Base-by-base conservation (phyloP, 176 grass and related monocot species). In the Saccharum officinarum region DNA sequence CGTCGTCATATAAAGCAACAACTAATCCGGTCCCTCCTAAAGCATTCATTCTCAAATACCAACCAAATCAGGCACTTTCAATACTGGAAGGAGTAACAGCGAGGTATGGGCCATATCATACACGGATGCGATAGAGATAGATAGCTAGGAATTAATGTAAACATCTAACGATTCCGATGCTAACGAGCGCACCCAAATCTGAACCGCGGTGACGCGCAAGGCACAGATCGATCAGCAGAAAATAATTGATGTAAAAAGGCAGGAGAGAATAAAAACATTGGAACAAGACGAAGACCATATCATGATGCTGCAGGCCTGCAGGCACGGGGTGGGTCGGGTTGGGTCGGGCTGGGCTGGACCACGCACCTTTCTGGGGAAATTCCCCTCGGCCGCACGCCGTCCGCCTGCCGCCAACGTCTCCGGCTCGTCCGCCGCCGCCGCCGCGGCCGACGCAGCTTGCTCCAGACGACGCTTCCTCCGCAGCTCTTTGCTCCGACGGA, bases 331-430 rank as follows among this genome's bases (percentile, higher is more conserved):
- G 78, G 73, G 78, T 75, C 50, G 75, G 87, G 45, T 55, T 42
- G 79, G 83, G 77, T 26, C 47, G 83, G 87, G 82, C 60, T 80
- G 87, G 84, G 60, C 84, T 80, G 89, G 85, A 87, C 85, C 80
- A 84, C 84, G 74, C 75, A 91, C 89, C 89, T 91, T 83, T 70
- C 59, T 69, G 49, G 50, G 22, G 80, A 79, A 83, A 68, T 79
- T 90, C 69, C 30, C 80, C 69, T 75, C 80, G 28, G n/a, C 40
- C 38, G 68, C 80, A 49, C 69, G 75, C 65, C 20, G 34, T n/a
- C 42, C 83, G 2, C 16, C 30, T 25, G 52, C 54, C 52, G 60
- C 39, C 59, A 41, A 34, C 3, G 46, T 1, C 40, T 76, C 41
- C 45, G 67, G 30, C 38, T 34, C 22, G 2, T 50, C 68, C 33